phyloP scores from a whole-genome alignment of 2,329 filamentous ascomycete genomes.

The Colletotrichum orbiculare region DNA sequence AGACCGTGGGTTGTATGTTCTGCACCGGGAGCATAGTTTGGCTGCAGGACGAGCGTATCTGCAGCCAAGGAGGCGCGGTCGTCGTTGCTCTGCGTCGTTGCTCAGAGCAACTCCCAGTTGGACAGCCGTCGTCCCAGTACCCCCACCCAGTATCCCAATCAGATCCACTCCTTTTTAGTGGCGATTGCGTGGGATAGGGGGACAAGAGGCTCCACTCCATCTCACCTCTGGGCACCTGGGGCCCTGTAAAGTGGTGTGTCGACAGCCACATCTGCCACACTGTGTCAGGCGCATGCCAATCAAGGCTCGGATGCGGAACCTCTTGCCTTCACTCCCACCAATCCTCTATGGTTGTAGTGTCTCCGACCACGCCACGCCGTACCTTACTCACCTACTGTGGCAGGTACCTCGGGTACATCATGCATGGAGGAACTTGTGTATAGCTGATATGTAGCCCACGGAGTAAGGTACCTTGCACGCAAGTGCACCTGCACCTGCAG shows the following conservation, averaged over 20 bases:
- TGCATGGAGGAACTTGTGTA: too few species aligned
- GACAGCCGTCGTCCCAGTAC: conserved; percentile 25
- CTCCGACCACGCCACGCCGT: too few species aligned
- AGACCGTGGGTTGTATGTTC: too few species aligned
- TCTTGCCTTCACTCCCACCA: not conserved
- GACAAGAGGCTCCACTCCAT: conserved; percentile 7
- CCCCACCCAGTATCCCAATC: conserved; percentile 34
- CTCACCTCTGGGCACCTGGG: not conserved
- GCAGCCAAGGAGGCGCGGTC: not conserved
- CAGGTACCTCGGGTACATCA: too few species aligned
- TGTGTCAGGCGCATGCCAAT: not conserved
- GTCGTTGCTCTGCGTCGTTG: conserved; percentile 32
- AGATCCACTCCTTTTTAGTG: conserved; percentile 31
- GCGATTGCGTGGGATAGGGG: conserved; percentile 35
- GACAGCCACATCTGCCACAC: not conserved
- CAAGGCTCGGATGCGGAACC: conserved; percentile 21
- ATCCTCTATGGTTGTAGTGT: too few species aligned
- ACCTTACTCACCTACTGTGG: too few species aligned
- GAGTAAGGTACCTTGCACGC: not conserved
- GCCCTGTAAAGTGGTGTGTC: not conserved
- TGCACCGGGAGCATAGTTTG: too few species aligned
- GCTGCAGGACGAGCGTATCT: too few species aligned
- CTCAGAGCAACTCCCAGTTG: conserved; percentile 36
- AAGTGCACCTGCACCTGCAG: too few species aligned
- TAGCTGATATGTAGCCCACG: not conserved